phyloP scores from a whole-genome alignment of 2,329 filamentous ascomycete genomes.

The Cladosporium sp. region DNA sequence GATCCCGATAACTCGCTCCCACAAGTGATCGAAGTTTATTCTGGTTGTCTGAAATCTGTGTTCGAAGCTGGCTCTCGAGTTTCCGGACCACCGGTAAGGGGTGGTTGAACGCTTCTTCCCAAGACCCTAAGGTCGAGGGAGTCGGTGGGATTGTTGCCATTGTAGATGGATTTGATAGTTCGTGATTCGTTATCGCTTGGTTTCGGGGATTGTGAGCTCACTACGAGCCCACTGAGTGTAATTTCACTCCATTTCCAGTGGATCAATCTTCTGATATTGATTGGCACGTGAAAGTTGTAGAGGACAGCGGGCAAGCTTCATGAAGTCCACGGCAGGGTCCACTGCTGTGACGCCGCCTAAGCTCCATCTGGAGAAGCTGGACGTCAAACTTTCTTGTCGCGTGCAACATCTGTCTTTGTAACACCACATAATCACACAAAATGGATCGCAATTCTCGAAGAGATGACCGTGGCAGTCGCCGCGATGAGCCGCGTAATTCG shows the following conservation, averaged over 20 bases:
- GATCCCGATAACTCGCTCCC: conserved; percentile 71
- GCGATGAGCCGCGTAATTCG: conserved; percentile 22
- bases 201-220: not conserved
- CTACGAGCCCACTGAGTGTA: not conserved
- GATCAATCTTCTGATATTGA: not conserved
- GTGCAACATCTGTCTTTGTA: not conserved
- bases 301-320: not conserved
- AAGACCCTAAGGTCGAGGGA: conserved; percentile 49
- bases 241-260: not conserved
- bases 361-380: conserved; percentile 5
- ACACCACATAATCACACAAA: not conserved
- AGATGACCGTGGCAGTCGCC: conserved; percentile 17
- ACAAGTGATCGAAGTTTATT: conserved; percentile 61
- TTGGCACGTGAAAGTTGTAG: conserved; percentile 7
- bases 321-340: not conserved
- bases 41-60: conserved; percentile 56
- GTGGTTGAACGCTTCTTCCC: conserved; percentile 64
- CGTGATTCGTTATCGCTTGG: not conserved
- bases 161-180: not conserved
- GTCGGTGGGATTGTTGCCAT: conserved; percentile 9
- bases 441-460: conserved; percentile 25
- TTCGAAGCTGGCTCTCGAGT: conserved; percentile 58
- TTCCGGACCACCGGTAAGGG: conserved; percentile 57
- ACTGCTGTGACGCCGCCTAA: not conserved
- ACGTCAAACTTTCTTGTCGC: conserved; percentile 10